A percentile compares a stretch with the other conserved stretches of the same genome.
Conservation (phyloP, 148 eudicot species). For the Polygonum aviculare region DNA sequence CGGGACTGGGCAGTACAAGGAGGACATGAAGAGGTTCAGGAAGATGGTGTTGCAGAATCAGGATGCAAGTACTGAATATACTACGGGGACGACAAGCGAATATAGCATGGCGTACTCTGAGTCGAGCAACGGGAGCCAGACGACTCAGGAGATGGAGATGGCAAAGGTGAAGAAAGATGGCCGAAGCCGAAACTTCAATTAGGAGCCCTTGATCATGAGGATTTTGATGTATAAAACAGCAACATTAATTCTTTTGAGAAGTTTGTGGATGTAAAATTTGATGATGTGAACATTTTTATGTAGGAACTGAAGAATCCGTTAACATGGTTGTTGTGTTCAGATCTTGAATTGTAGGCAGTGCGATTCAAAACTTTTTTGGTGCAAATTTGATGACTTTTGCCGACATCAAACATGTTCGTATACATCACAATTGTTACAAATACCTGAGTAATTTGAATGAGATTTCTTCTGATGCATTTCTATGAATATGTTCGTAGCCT, state of each 20-base stretch:
- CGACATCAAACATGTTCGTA: background rate
- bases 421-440: background rate
- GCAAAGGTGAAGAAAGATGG: conserved; percentile 1
- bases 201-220: background rate
- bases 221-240: background rate
- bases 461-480: conserved; percentile 12
- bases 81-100: background rate
- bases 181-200: background rate
- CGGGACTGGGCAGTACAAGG: conserved; percentile 3
- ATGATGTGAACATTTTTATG: background rate
- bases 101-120: background rate
- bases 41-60: background rate
- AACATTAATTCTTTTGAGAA: background rate
- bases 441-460: background rate
- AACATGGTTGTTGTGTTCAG: background rate
- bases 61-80: background rate
- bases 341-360: background rate
- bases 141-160: conserved; percentile 6
- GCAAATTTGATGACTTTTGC: background rate
- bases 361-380: background rate
- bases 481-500: background rate
- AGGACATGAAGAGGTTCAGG: conserved; percentile 13
- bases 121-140: background rate
- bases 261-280: background rate
- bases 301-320: background rate